A percentile compares a stretch with the other conserved stretches of the same genome.
These are phyloP conservation scores for Pseudogymnoascus sp. DNA, from an alignment of 2,329 filamentous ascomycete species.

Conservation along the genomic window DNA sequence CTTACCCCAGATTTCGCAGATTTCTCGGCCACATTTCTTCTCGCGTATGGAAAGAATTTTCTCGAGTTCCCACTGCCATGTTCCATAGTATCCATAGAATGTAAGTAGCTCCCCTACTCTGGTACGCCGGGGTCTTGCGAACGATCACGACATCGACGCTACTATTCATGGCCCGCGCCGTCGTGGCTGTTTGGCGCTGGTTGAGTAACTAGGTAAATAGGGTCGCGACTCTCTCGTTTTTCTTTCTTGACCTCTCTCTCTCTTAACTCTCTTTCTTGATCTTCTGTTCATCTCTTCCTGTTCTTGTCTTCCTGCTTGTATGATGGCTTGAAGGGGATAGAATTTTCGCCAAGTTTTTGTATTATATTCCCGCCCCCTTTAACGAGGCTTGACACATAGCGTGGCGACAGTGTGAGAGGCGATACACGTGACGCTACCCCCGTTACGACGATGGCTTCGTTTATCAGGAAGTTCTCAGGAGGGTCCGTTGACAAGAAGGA, in stretches of 20 bases:
- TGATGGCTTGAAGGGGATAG: not conserved
- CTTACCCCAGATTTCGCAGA: not conserved
- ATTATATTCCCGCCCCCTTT: not conserved
- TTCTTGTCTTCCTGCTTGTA: not conserved
- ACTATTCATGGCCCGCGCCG: not conserved
- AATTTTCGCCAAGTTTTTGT: not conserved
- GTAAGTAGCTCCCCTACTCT: not conserved
- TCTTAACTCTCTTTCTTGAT: not conserved
- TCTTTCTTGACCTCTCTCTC: not conserved
- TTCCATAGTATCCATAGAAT: not conserved
- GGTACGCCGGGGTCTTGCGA: not conserved
- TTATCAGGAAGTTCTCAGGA: not conserved
- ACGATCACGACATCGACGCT: constrained; percentile 5
- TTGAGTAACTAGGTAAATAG: not conserved
- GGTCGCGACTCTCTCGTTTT: not conserved
- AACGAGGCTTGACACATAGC: not conserved
- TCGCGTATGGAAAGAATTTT: constrained; percentile 1
- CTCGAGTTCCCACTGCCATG: not conserved
- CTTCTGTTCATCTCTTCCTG: constrained; percentile 4
- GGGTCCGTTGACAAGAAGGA: not conserved
- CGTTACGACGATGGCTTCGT: not conserved
- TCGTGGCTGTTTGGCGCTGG: not conserved
- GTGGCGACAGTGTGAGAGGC: not conserved
- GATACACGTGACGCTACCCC: not conserved
- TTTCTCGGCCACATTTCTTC: constrained; percentile 6